Percentiles rank a stretch among this genome's conserved stretches.
Evolutionary conservation across 805 yeast species (phyloP).

Genomic region (Clavispora fructus): DNA sequence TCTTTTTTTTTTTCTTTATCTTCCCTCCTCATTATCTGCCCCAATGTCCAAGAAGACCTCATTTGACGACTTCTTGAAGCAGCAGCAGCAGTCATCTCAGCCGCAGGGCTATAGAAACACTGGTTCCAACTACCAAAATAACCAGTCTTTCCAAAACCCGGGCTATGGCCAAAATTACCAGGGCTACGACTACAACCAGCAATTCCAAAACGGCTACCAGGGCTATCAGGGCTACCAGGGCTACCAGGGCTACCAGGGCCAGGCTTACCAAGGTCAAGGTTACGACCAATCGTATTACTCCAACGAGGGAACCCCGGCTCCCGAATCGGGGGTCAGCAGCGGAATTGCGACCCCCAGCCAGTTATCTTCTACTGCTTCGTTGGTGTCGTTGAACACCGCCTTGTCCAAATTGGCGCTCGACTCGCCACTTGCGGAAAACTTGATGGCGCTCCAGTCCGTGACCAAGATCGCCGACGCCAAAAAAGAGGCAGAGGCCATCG

Average conservation of each 20-base stretch:
- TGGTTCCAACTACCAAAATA: background rate
- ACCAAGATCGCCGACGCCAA: slow-evolving; percentile 51
- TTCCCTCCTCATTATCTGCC: background rate
- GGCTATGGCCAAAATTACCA: background rate
- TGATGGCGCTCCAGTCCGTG: slow-evolving; percentile 49
- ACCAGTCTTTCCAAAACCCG: background rate
- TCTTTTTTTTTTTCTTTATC: background rate
- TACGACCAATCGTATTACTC: slow-evolving; percentile 1
- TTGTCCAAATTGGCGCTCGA: slow-evolving; percentile 52
- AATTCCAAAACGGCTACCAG: slow-evolving; percentile 2
- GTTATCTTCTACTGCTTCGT: slow-evolving; percentile 59
- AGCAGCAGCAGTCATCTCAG: slow-evolving; percentile 30
- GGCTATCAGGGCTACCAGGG: slow-evolving; percentile 9
- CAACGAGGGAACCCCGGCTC: slow-evolving; percentile 9
- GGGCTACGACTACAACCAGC: background rate
- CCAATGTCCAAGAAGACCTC: slow-evolving; percentile 31
- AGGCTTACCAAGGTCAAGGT: background rate
- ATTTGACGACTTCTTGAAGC: slow-evolving; percentile 49
- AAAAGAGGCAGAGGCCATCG: slow-evolving; percentile 49
- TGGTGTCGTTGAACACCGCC: slow-evolving; percentile 68
- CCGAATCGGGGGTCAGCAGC: slow-evolving; percentile 19
- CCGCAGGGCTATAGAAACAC: slow-evolving; percentile 22
- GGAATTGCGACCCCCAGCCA: slow-evolving; percentile 34
- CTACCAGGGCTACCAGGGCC: slow-evolving; percentile 4
- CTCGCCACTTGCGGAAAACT: slow-evolving; percentile 60